Evolutionary conservation across 2,329 filamentous ascomycete genomes (phyloP), one percentile per base, ranked within the genome.

Genomic region (Scolecobasidium constrictum): DNA sequence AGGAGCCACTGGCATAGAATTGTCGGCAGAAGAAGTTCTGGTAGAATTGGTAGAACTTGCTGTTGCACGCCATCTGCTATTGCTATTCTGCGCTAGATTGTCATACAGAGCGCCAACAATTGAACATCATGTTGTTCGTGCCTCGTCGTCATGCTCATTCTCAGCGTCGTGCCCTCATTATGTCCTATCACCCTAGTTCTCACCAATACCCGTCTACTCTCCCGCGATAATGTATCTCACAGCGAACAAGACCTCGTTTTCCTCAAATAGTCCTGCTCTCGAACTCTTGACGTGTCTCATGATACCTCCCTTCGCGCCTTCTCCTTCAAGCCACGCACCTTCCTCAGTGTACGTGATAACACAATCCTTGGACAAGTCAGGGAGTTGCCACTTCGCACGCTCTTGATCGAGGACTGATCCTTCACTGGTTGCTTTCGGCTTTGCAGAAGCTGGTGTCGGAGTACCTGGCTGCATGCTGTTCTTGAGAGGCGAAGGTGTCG

Each of bases 211-310:
- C 19, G 26, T 23, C 50, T 45, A n/a, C 41, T 34, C 35, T 53
- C 48, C 57, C 9, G 55, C 40, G 19, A 68, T 55, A 21, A 65
- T 55, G 48, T 65, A 67, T 34, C 65, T 55, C 46, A 66, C 57
- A 2, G 62, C 65, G 17, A 63, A 56, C 9, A 68, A 53, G 23
- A 68, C 53, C 19, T 56, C 55, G 3, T 62, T 56, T 50, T 68
- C 65, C 18, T 49, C 50, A 46, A 68, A 69, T 17, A 54, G 46
- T 5, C 64, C 65, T 18, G 54, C 50, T 42, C 62, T 53, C 46
- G 62, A 61, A 35, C 60, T 56, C 35, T 52, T 53, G 1, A 66
- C 51, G 48, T 67, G 62, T 40, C 65, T 57, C 41, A 65, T 46
- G 35, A 57, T 49, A 18, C 50, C 48, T 9, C 53, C 50, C n/a